Percentiles rank a stretch among this genome's conserved stretches.
Evolutionary conservation across 352 stramenopile genomes (phyloP).

Genomic region (Thalassiosira livingstoniorum): DNA sequence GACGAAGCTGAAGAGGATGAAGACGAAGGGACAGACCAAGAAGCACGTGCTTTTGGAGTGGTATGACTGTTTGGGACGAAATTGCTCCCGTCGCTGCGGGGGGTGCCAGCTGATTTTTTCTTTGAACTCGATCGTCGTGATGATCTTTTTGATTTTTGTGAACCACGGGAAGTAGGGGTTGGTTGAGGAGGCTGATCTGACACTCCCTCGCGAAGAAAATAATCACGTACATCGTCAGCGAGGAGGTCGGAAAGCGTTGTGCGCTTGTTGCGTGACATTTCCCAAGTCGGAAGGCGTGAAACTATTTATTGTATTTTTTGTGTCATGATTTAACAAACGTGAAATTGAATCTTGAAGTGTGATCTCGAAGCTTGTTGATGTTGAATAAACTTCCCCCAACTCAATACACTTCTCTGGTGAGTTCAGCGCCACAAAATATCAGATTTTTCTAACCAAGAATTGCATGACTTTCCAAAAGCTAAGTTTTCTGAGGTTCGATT

Average conservation of each 20-base stretch:
- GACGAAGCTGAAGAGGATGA: neutral
- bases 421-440: no score
- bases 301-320: no score
- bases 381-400: no score
- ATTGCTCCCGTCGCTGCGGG: neutral
- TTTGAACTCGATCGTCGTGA: neutral
- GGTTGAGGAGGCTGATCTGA: neutral
- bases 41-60: neutral
- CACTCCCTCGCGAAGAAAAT: constrained; percentile 51
- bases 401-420: no score
- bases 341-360: no score
- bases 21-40: neutral
- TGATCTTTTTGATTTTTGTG: neutral
- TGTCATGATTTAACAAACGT: no score
- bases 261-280: constrained; percentile 19
- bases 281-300: no score
- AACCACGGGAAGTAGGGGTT: neutral
- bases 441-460: no score
- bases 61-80: neutral
- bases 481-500: no score
- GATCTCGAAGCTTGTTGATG: no score
- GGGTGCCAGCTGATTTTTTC: neutral
- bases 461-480: no score
- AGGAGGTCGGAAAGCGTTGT: constrained; percentile 53
- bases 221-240: constrained; percentile 50